Percentiles rank a stretch among this genome's conserved stretches.
phyloP scores from a whole-genome alignment of 73 alveolate genomes.

The Durusdinium trenchii region DNA sequence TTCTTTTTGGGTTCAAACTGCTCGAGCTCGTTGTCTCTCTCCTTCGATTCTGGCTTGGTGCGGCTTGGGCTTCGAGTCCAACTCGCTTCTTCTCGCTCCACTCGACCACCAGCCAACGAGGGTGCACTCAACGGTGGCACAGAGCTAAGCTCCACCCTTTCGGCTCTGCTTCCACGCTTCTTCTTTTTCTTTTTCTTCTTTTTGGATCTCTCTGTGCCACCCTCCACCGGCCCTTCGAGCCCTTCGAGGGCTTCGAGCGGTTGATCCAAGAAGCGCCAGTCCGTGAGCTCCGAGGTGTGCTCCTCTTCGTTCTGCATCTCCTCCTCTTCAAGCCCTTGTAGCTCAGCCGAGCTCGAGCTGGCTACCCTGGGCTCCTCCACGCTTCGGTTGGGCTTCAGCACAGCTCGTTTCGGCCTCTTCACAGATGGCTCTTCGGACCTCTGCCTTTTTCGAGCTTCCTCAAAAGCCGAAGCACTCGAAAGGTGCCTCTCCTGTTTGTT shows the following conservation, averaged over 20 bases:
- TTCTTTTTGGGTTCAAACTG: too few relatives aligned
- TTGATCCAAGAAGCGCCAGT: slow-evolving; percentile 57
- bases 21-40: too few relatives aligned
- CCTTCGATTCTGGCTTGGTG: not conserved
- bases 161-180: not conserved
- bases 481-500: not conserved
- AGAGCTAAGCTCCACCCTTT: too few relatives aligned
- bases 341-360: not conserved
- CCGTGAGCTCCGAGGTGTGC: slow-evolving; percentile 25
- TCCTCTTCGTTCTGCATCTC: not conserved
- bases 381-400: not conserved
- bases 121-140: not conserved
- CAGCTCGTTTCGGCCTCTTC: too few relatives aligned
- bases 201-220: not conserved
- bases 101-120: not conserved
- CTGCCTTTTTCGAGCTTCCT: not conserved
- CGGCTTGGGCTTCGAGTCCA: not conserved
- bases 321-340: not conserved
- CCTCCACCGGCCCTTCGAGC: not conserved
- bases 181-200: not conserved
- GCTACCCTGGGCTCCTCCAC: too few relatives aligned
- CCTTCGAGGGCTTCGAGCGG: not conserved
- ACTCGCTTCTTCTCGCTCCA: not conserved
- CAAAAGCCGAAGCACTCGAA: not conserved
- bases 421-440: slow-evolving; percentile 13